Evolutionary conservation across 495 filamentous ascomycete species (phyloP).

Genomic region (Podospora pseudoanserina): DNA sequence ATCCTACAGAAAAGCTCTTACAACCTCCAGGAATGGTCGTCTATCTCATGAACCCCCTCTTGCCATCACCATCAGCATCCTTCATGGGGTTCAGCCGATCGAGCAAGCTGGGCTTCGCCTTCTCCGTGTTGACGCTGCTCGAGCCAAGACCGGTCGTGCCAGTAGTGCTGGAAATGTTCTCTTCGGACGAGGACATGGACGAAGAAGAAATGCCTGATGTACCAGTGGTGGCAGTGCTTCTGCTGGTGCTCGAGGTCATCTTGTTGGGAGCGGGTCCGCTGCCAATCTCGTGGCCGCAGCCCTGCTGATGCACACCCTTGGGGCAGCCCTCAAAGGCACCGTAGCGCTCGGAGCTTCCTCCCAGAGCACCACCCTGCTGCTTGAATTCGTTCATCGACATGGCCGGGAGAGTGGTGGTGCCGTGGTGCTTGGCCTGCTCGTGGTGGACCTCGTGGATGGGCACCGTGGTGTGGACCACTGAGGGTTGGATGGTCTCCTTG

Average conservation of each 20-base stretch:
- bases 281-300: constrained; percentile 13
- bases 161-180: constrained; percentile 2
- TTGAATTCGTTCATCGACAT: constrained; percentile 59
- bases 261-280: constrained; percentile 14
- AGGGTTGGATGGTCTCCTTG: constrained; percentile 61
- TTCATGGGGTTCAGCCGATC: constrained; percentile 47
- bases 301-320: constrained; percentile 10
- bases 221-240: background rate
- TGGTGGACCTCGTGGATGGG: constrained; percentile 65
- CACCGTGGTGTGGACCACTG: constrained; percentile 63
- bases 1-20: background rate
- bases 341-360: constrained; percentile 51
- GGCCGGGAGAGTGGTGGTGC: constrained; percentile 54
- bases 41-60: constrained; percentile 5
- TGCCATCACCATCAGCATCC: constrained; percentile 16
- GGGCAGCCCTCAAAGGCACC: constrained; percentile 53
- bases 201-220: background rate
- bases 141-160: constrained; percentile 7
- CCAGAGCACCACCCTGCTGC: constrained; percentile 52
- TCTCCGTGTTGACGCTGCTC: constrained; percentile 10
- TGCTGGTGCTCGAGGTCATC: background rate
- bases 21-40: background rate
- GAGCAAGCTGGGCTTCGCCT: constrained; percentile 38
- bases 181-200: background rate
- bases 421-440: constrained; percentile 57